Percentiles rank a stretch among this genome's conserved stretches.
Evolutionary conservation across 306 rosid species (phyloP).

Genomic region (peach (Prunus persica)): Prunus_persica_NCBIv2 NC_034012.1:2536501-2537000

Average conservation of each 20-base stretch:
- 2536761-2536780: constrained; percentile 85
- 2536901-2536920: constrained; percentile 6
- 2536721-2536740: constrained; percentile 96
- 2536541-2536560: constrained; percentile 95
- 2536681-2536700: background rate
- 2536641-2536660: constrained; percentile 6
- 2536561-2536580: constrained; percentile 87
- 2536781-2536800: constrained; percentile 80
- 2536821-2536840: constrained; percentile 77
- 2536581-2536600: constrained; percentile 96
- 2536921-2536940: constrained; percentile 16
- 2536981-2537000: constrained; percentile 96
- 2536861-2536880: constrained; percentile 74
- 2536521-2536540: constrained; percentile 92
- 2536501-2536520: constrained; percentile 89
- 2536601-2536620: constrained; percentile 85
- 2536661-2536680: background rate
- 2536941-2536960: constrained; percentile 19
- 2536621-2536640: constrained; percentile 20
- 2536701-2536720: constrained; percentile 73
- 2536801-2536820: constrained; percentile 97
- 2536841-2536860: constrained; percentile 93
- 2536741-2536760: constrained; percentile 91
- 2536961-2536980: constrained; percentile 84
- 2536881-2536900: constrained; percentile 18